These are phyloP conservation scores for Quercus engelmannii DNA, from an alignment of 306 rosid species.

Conservation along the genomic window DNA sequence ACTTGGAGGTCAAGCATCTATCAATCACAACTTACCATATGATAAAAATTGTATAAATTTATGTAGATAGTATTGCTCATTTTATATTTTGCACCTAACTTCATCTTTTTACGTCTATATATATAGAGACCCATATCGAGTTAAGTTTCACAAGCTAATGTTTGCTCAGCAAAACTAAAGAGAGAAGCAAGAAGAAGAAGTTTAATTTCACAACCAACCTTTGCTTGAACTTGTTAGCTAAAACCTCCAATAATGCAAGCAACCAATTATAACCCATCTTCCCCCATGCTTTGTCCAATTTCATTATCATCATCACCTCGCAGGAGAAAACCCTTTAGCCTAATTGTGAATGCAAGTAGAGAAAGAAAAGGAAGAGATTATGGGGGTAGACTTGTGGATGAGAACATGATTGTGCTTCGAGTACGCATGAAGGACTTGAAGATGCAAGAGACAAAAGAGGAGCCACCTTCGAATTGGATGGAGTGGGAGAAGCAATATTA, in stretches of 20 bases:
- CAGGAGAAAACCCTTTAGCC: not conserved
- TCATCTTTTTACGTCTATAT: not conserved
- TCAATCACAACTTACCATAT: no score
- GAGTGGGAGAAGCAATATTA: constrained; percentile 26
- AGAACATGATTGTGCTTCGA: constrained; percentile 20
- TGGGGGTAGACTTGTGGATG: constrained; percentile 19
- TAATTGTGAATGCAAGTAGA: not conserved
- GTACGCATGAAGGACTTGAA: constrained; percentile 10
- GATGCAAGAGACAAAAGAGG: constrained; percentile 9
- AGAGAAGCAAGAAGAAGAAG: no score
- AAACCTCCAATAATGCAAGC: not conserved
- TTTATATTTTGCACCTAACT: not conserved
- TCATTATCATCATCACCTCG: not conserved
- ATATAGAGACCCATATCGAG: not conserved
- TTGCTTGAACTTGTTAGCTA: not conserved
- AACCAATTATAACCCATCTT: not conserved
- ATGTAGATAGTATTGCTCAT: no score
- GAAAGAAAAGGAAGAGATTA: constrained; percentile 8
- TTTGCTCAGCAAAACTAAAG: not conserved
- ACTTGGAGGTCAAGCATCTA: no score
- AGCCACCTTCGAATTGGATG: constrained; percentile 11
- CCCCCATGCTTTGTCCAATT: not conserved
- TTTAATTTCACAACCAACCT: not conserved
- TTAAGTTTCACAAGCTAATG: not conserved
- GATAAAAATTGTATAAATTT: no score